Base-by-base conservation (phyloP, 352 stramenopile genomes). In the Globisporangium sylvaticum region DNA sequence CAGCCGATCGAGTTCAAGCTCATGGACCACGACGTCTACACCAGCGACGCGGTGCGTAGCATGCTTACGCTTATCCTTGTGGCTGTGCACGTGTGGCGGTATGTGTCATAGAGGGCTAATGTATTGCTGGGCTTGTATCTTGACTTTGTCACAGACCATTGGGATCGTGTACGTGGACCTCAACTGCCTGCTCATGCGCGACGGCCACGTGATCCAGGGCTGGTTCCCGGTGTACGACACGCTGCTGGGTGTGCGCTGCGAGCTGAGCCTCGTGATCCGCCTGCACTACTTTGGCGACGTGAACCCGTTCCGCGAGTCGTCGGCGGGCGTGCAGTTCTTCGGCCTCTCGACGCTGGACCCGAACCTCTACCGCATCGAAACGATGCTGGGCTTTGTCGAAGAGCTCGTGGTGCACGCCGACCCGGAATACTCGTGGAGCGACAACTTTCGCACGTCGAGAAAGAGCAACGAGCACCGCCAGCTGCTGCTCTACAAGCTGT, bases 211-310 rank as follows among this genome's bases (percentile, higher is more conserved):
- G 48, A 97, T 99, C 68, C 94, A 98, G 70, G 97, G 97, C 34
- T 99, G 95, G 95, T 99, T 99, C 80, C 97, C 97, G 4, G 87
- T 99, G 9, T 99, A 99, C 74, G 97, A 99, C 81, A 99, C 97
- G 24, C 73, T 99, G 4, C 70, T 97, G 6, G 97, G 97, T 24
- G 94, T 99, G 42, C 88, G 96, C 31, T 98, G 97, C 57, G 95
- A 99, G 79, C 76, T 99, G 39, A 91, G 83, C 52, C 72, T 99
- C 22, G 94, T 97, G 24, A 93, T 99, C 37, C 97, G 98, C 32
- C 73, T 99, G 52, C 92, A 95, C 66, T 99, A 98, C 73, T 98
- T 99, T 81, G 96, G 95, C 20, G 95, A 99, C 67, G 89, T 98
- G 14, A 99, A 99, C 75, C 96, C 97, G 15, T 99, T 99, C 77